Base-by-base conservation (phyloP, 257 asterid genomes). In the Craterostigma plantagineum region DNA sequence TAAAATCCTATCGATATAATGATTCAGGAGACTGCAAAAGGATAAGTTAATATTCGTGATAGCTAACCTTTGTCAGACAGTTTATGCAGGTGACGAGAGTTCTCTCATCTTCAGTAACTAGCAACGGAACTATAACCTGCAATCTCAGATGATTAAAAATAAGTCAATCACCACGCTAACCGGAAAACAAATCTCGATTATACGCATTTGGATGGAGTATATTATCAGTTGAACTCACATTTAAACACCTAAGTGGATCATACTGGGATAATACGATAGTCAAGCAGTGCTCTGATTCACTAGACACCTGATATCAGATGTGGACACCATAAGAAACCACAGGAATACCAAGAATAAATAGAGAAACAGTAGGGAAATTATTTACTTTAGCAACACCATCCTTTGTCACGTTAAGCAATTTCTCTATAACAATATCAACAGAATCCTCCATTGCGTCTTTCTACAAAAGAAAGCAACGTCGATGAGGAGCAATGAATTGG, bases 51-150 rank as follows among this genome's bases (percentile, higher is more conserved):
- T 36, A 12, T 9, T 36, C 11, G 4, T 4, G 5, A 4, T 41
- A 15, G 33, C 33, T 39, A 69, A 90, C 99, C 99, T 90, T 83
- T 46, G 99, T 90, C 69, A 90, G 65, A 75, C 96, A 83, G 72
- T 83, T 90, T 55, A 84, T 75, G 71, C 96, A 90, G 27, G 92
- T 83, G 56, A 90, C 94, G 23, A 90, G 92, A 63, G 87, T 80
- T 79, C 72, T 75, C 67, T 90, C 99, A 54, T 90, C 99, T 69
- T 90, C 96, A 14, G 96, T 79, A 43, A 72, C 94, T 42, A 90
- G 80, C 64, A 84, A 69, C 18, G 99, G 99, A 62, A 80, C 92
- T 62, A 90, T 72, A 59, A 90, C 92, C 96, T 90, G 76, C 65
- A 62, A 51, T 4, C 10, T 48, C 49, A 49, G 52, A 43, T 40